phyloP scores from a whole-genome alignment of 768 basidiomycete species.

The Agrocybe pediades region DNA sequence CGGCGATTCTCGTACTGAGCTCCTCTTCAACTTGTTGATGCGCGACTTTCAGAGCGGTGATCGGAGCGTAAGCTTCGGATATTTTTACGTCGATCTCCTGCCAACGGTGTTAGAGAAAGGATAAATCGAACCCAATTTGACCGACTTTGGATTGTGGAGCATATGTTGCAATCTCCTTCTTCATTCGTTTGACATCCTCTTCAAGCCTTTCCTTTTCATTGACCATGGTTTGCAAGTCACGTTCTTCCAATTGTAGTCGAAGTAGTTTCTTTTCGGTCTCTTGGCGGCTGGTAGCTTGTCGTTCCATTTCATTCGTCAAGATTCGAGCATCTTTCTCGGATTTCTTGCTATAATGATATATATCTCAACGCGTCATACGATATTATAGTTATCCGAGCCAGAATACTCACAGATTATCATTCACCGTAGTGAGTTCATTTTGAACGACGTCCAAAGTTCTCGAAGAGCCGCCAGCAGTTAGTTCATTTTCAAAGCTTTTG shows the following conservation, averaged over 20 bases:
- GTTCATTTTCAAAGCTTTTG: conserved; percentile 61
- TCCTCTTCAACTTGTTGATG: conserved; percentile 52
- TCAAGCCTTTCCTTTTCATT: conserved; percentile 61
- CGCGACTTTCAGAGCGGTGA: conserved; percentile 61
- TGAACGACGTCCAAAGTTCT: conserved; percentile 89
- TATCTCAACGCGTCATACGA: neutral
- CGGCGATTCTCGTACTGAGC: conserved; percentile 45
- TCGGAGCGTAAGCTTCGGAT: conserved; percentile 61
- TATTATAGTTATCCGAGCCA: neutral
- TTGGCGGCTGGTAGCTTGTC: conserved; percentile 52
- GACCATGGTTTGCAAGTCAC: conserved; percentile 55
- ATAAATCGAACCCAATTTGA: neutral
- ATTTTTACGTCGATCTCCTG: conserved; percentile 70
- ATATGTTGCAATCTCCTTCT: conserved; percentile 51
- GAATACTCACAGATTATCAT: conserved; percentile 61
- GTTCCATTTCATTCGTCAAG: conserved; percentile 62
- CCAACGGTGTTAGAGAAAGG: neutral
- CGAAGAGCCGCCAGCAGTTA: conserved; percentile 71
- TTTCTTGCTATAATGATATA: conserved; percentile 48
- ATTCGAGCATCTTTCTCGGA: conserved; percentile 64
- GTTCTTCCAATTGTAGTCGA: conserved; percentile 61
- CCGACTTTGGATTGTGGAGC: conserved; percentile 53
- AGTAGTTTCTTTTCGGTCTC: conserved; percentile 63
- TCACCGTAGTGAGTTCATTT: conserved; percentile 65
- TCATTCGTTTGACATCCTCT: conserved; percentile 57